Conservation (phyloP, 768 basidiomycete genomes). For the Mycena amicta region DNA sequence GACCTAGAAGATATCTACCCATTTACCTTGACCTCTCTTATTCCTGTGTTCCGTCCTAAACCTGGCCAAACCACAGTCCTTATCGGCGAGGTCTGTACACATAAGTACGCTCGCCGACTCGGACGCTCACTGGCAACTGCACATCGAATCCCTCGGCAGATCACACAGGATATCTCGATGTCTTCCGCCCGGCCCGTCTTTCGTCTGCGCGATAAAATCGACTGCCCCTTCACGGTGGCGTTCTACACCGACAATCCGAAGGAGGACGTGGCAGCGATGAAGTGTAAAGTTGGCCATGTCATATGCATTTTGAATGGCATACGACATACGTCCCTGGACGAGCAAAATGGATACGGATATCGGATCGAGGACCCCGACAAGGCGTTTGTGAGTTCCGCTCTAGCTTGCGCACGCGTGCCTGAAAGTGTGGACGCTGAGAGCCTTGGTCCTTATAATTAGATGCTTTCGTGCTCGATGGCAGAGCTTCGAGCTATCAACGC, state of each 20-base stretch:
- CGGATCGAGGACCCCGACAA: conserved; percentile 25
- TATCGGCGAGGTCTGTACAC: conserved; percentile 24
- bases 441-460: no score
- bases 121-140: no score
- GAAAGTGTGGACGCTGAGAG: not conserved
- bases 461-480: conserved; percentile 14
- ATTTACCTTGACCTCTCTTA: conserved; percentile 25
- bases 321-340: conserved; percentile 24
- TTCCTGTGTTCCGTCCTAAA: conserved; percentile 23
- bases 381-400: conserved; percentile 2
- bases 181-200: conserved; percentile 22
- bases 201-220: conserved; percentile 16
- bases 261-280: conserved; percentile 18
- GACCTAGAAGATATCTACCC: conserved; percentile 27
- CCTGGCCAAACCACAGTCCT: conserved; percentile 27
- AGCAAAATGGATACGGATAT: conserved; percentile 24
- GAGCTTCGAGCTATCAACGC: conserved; percentile 19
- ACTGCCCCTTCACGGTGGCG: conserved; percentile 19
- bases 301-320: conserved; percentile 23
- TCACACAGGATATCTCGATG: conserved; percentile 16
- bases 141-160: conserved; percentile 10
- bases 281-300: conserved; percentile 20
- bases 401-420: no score
- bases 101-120: no score
- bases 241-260: conserved; percentile 25